phyloP scores from a whole-genome alignment of 495 filamentous ascomycete species.

The Trichoderma orchidacearum region DNA sequence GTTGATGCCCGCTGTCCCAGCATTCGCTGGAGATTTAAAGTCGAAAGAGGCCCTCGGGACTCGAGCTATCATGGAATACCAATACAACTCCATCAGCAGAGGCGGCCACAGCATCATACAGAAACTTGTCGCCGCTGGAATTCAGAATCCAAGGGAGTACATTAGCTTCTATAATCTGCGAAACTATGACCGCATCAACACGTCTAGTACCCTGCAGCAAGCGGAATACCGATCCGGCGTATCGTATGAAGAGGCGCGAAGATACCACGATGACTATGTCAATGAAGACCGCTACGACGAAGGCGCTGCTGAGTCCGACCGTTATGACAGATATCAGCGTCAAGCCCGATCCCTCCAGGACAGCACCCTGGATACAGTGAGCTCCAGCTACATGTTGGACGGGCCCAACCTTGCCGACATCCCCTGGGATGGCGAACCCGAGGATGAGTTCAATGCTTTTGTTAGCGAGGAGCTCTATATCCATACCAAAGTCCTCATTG shows the following conservation, averaged over 20 bases:
- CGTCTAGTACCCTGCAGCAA: conserved; percentile 43
- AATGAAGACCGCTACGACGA: conserved; percentile 17
- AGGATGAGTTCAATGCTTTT: conserved; percentile 73
- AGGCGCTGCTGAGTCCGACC: neutral
- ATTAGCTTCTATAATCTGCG: conserved; percentile 93
- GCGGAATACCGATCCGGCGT: conserved; percentile 59
- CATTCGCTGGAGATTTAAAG: conserved; percentile 77
- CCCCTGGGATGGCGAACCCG: conserved; percentile 64
- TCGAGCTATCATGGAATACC: conserved; percentile 89
- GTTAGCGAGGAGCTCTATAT: conserved; percentile 91
- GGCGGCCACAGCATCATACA: conserved; percentile 82
- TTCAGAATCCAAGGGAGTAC: conserved; percentile 56
- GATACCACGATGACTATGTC: conserved; percentile 46
- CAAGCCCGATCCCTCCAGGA: conserved; percentile 39
- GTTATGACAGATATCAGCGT: conserved; percentile 50
- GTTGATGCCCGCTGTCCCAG: conserved; percentile 77
- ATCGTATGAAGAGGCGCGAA: conserved; percentile 55
- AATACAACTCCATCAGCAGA: conserved; percentile 74
- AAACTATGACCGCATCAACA: conserved; percentile 86
- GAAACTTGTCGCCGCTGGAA: conserved; percentile 52
- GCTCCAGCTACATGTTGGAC: conserved; percentile 72
- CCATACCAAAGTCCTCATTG: conserved; percentile 87
- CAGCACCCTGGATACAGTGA: conserved; percentile 61
- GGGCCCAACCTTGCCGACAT: conserved; percentile 62
- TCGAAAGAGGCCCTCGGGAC: conserved; percentile 71